These are phyloP conservation scores for Combretum micranthum DNA, from an alignment of 345 rosid species.

Conservation along the genomic window DNA sequence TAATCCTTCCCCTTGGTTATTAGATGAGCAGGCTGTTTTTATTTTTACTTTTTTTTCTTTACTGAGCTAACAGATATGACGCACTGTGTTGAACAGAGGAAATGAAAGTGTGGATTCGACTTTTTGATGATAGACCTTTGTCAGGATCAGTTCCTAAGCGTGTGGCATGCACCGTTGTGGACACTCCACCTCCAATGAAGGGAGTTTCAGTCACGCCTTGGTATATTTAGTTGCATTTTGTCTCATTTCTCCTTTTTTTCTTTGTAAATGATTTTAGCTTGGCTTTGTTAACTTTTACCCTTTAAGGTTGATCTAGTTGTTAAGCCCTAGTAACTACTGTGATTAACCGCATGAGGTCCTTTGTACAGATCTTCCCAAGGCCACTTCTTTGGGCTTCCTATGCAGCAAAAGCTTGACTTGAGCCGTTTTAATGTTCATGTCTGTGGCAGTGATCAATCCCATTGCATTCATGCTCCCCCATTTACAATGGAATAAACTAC, in stretches of 20 bases:
- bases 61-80: neutral
- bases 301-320: neutral
- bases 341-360: too few species aligned
- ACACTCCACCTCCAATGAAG: conserved; percentile 56
- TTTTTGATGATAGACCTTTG: conserved; percentile 71
- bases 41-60: too few species aligned
- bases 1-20: too few species aligned
- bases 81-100: conserved; percentile 48
- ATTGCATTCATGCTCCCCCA: too few species aligned
- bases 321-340: too few species aligned
- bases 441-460: too few species aligned
- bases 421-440: too few species aligned
- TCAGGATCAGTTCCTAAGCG: conserved; percentile 76
- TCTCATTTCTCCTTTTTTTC: neutral
- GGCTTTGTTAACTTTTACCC: neutral
- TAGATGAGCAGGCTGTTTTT: too few species aligned
- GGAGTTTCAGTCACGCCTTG: conserved; percentile 67
- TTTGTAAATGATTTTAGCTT: neutral
- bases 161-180: conserved; percentile 62
- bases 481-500: too few species aligned
- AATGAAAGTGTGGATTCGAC: conserved; percentile 65
- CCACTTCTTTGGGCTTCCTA: too few species aligned
- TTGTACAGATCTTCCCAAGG: too few species aligned
- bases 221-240: conserved; percentile 23
- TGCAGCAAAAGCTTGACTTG: too few species aligned